phyloP scores from a whole-genome alignment of 78 protist species.

The Polysphondylium violaceum region DNA sequence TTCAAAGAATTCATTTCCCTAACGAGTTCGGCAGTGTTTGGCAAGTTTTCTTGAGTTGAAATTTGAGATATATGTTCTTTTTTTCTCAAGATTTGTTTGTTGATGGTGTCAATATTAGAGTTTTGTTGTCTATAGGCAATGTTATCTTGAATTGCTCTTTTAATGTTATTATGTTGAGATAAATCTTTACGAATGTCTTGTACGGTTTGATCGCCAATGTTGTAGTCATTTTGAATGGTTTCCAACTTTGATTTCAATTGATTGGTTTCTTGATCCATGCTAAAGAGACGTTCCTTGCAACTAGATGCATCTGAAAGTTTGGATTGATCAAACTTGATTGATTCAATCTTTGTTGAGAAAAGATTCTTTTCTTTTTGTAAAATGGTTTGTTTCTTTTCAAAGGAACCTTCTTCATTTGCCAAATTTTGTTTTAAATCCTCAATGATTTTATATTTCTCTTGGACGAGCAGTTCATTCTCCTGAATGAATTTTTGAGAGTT shows the following conservation, averaged over 20 bases:
- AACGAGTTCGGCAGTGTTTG: neutral
- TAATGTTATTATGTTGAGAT: slow-evolving; percentile 12
- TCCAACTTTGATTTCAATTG: neutral
- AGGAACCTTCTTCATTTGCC: neutral
- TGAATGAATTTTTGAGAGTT: neutral
- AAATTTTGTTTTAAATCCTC: neutral
- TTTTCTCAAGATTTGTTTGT: slow-evolving; percentile 22
- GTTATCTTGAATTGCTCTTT: slow-evolving; percentile 41
- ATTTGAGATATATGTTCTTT: neutral
- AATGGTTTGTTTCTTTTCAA: slow-evolving; percentile 9
- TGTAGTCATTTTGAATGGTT: neutral
- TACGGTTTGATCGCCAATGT: slow-evolving; percentile 5
- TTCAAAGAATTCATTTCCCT: slow-evolving; percentile 9
- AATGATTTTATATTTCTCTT: neutral
- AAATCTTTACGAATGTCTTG: slow-evolving; percentile 7
- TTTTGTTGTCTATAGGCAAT: slow-evolving; percentile 32
- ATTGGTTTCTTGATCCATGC: neutral
- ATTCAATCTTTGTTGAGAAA: slow-evolving; percentile 3
- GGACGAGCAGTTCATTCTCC: neutral
- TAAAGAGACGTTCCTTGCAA: neutral
- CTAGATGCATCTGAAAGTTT: neutral
- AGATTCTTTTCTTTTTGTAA: slow-evolving; percentile 49
- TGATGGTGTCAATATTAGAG: neutral
- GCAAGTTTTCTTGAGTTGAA: neutral
- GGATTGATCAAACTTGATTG: neutral